A percentile compares a stretch with the other conserved stretches of the same genome.
Evolutionary conservation across 1,139 yeast genomes (phyloP).

Genomic region (Suhomyces wounanorum): DNA sequence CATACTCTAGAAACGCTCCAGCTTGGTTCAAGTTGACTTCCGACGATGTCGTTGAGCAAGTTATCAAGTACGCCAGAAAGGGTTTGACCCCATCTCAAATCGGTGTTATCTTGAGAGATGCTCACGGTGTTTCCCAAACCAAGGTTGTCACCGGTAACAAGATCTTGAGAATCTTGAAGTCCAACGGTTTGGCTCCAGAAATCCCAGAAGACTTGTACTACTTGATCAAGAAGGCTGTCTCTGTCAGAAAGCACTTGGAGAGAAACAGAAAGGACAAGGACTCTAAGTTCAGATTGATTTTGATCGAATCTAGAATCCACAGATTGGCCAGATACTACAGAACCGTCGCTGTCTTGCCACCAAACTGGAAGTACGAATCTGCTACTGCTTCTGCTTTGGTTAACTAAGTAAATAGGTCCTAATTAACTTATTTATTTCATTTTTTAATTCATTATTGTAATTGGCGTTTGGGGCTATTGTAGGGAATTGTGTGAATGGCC

Average conservation of each 20-base stretch:
- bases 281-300: slow-evolving; percentile 99
- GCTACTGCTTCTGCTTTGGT: slow-evolving; percentile 99
- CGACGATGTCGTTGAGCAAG: slow-evolving; percentile 96
- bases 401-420: slow-evolving; percentile 56
- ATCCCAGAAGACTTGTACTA: slow-evolving; percentile 99
- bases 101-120: slow-evolving; percentile 99
- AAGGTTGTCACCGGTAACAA: slow-evolving; percentile 99
- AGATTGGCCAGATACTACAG: slow-evolving; percentile 99
- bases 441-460: slow-evolving; percentile 6
- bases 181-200: slow-evolving; percentile 99
- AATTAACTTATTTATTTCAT: slow-evolving; percentile 6
- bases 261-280: slow-evolving; percentile 99
- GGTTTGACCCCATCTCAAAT: slow-evolving; percentile 99
- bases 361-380: slow-evolving; percentile 99
- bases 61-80: slow-evolving; percentile 99
- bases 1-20: slow-evolving; percentile 99
- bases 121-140: slow-evolving; percentile 99
- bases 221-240: slow-evolving; percentile 98
- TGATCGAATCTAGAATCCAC: slow-evolving; percentile 99
- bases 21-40: slow-evolving; percentile 98
- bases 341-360: slow-evolving; percentile 98
- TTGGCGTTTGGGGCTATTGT: slow-evolving; percentile 5
- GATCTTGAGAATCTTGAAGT: slow-evolving; percentile 97
- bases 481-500: background rate
- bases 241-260: slow-evolving; percentile 99